A percentile compares a stretch with the other conserved stretches of the same genome.
These are phyloP conservation scores for Prunus mira DNA, from an alignment of 306 rosid genomes.

Conservation along the genomic window DNA sequence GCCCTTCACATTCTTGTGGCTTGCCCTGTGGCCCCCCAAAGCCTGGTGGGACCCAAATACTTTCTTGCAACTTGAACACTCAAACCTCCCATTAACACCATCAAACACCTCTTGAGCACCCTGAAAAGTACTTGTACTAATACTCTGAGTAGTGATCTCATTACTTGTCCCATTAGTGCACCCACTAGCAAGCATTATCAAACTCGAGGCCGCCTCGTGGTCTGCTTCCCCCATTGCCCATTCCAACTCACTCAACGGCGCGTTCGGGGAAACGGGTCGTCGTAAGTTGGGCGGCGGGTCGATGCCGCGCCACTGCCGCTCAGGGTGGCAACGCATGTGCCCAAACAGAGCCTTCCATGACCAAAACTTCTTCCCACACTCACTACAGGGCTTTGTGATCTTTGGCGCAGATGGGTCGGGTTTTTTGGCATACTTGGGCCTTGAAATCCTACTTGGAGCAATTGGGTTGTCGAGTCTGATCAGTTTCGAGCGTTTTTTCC, in stretches of 20 bases:
- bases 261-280: background rate
- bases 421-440: conserved; percentile 32
- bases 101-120: background rate
- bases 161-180: background rate
- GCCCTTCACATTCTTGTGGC: conserved; percentile 70
- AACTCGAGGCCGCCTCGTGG: conserved; percentile 53
- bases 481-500: conserved; percentile 42
- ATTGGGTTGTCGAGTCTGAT: background rate
- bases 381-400: conserved; percentile 54
- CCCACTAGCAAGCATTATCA: conserved; percentile 49
- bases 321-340: conserved; percentile 96
- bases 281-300: conserved; percentile 50
- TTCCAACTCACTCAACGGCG: background rate
- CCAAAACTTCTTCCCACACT: conserved; percentile 77
- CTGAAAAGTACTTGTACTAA: background rate
- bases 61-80: conserved; percentile 75
- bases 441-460: background rate
- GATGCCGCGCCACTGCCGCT: conserved; percentile 84
- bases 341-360: conserved; percentile 84
- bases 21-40: conserved; percentile 73
- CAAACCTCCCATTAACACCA: conserved; percentile 31
- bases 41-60: conserved; percentile 83
- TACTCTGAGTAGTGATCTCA: background rate
- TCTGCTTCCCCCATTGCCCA: conserved; percentile 39
- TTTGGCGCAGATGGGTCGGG: conserved; percentile 36